phyloP scores from a whole-genome alignment of 805 yeast genomes.

The Teunomyces atbi region DNA sequence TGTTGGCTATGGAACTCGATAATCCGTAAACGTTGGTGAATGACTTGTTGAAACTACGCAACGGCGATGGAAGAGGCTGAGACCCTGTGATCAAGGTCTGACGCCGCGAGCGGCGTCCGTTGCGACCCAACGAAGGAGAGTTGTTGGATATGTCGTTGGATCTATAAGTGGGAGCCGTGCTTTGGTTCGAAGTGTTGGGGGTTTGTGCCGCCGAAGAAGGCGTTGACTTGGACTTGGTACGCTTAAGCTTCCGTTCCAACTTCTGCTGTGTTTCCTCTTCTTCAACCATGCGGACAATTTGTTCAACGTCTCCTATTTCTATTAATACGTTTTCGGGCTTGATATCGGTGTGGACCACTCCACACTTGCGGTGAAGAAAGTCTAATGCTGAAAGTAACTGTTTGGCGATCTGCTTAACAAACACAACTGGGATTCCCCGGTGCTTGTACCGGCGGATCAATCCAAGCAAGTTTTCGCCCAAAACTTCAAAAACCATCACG shows the following conservation, averaged over 20 bases:
- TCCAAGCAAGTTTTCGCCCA: constrained; percentile 90
- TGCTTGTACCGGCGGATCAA: constrained; percentile 75
- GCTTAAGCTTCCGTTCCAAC: constrained; percentile 41
- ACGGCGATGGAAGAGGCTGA: constrained; percentile 89
- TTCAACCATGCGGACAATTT: constrained; percentile 67
- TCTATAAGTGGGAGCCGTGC: neutral
- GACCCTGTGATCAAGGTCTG: constrained; percentile 84
- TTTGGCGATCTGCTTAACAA: constrained; percentile 79
- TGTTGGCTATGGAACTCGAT: constrained; percentile 39
- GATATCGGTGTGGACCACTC: constrained; percentile 71
- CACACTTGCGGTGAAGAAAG: constrained; percentile 68
- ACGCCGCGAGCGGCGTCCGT: constrained; percentile 59
- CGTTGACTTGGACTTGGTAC: constrained; percentile 14
- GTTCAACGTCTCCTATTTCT: constrained; percentile 82
- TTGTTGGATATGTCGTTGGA: constrained; percentile 8
- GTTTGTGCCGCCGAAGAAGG: constrained; percentile 6
- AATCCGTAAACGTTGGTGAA: constrained; percentile 37
- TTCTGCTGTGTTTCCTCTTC: constrained; percentile 52
- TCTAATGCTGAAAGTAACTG: constrained; percentile 74
- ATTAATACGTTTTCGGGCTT: constrained; percentile 76
- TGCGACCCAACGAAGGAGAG: constrained; percentile 41
- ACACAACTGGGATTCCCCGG: constrained; percentile 71
- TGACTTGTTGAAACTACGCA: constrained; percentile 54
- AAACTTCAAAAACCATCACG: constrained; percentile 95
- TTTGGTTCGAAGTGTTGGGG: constrained; percentile 1